Base-by-base conservation (phyloP, 2,329 filamentous ascomycete genomes). In the Cryphonectria naterciae region DNA sequence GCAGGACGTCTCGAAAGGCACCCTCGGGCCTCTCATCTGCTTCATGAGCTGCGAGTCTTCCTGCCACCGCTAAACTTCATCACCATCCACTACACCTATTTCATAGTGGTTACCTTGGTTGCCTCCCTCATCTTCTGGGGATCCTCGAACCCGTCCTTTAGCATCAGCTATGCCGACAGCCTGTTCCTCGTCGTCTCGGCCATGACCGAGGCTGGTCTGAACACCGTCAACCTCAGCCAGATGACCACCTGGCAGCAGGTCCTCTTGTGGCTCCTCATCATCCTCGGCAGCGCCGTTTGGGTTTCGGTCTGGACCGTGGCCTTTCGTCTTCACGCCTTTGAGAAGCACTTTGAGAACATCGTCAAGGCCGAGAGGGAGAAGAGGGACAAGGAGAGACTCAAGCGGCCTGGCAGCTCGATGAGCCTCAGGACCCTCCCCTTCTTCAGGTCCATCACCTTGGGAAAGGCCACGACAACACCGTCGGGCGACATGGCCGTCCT, bases 221-320 rank as follows among this genome's bases (percentile, higher is more conserved):
- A 92, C 75, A 91, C 90, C 1, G 86, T 89, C 74, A 88, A 91
- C 76, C 80, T 93, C 35, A 90, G 87, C 69, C 81, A 84, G 39
- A 77, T 93, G 75, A 92, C 89, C 54, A 90, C 87, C 0, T 91
- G 89, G 76, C 91, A 93, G 78, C 92, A 93, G 77, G 80, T 87
- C 39, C 79, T 92, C 54, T 82, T 93, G 13, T 92, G 90, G 75
- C 71, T 90, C 4, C 81, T 92, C 58, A 90, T 93, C 72, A 82
- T 93, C 62, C 77, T 91, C 8, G 92, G 92, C 1, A 89, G 89
- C 68, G 84, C 87, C 17, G 88, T 93, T n/a, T 88, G 90, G 76
- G 88, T 93, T 1, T 91, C 88, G 1, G 86, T 88, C 46, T 88
- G 87, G 73, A 91, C 92, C 2, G 85, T 93, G 3, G 79, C 86